Evolutionary conservation across 495 filamentous ascomycete species (phyloP), one percentile per base, ranked within the genome.

Genomic region (Penicillium pancosmium): DNA sequence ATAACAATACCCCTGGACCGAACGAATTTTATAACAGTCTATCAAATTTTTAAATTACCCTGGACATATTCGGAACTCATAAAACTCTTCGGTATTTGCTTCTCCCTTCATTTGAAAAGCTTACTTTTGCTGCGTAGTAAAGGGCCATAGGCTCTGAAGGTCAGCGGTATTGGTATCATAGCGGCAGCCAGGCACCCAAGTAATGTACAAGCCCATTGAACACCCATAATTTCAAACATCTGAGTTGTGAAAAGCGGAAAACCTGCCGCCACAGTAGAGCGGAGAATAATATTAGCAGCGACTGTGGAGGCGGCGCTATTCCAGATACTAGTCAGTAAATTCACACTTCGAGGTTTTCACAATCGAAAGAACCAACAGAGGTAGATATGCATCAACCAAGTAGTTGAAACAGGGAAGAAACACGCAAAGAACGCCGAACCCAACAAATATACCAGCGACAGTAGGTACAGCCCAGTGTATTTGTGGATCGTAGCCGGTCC

Each of bases 221-320:
- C 86, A 19, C 88, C 87, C 63, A 96, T 78, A 23, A 84, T 87
- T 12, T 86, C 71, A 70, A 93, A 94, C 89, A 96, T 92, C 62
- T 93, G 88, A 11, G 76, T 83, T 0, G 86, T 80, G 68, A 97
- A 97, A 3, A 97, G 80, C 11, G 92, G 92, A 73, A 96, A 96
- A 0, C 81, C 85, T 8, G 89, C 88, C 21, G 88, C 91, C 46
- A 84, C 84, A 1, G 91, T 73, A 5, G 88, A 92, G 3, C 92
- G 89, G 9, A 94, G 78, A 70, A 97, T 92, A 0, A 92, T 94
- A 70, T 97, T 96, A 21, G 87, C 91, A 8, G 92, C 92, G 48
- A 96, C 91, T 25, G 91, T 90, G 6, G 91, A 93, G 36, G 91
- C 91, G 12, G 91, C 91, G 55, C 82, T 86, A 55, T 46, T 34